Evolutionary conservation across 108 stramenopile species (phyloP), one percentile per base, ranked within the genome.

Genomic region (Discostella pseudostelligera): DNA sequence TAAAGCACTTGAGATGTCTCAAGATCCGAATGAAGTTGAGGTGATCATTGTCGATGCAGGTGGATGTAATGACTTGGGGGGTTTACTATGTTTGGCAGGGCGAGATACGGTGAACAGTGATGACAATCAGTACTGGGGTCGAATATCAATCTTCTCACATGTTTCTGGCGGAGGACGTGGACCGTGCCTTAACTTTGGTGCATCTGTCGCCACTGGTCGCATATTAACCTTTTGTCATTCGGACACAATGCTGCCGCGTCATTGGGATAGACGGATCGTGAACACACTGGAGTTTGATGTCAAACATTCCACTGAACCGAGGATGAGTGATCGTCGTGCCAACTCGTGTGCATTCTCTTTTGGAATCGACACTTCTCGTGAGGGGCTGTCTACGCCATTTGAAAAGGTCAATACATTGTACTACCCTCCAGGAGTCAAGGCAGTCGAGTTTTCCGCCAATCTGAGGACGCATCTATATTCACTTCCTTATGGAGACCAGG

Each of bases 401-500:
- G 22, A 26, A 9, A 37, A 40, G n/a, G 32, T 46, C 0, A 7
- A 25, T 12, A 32, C 40, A 20, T 19, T 36, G n/a, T 80, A 78
- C 49, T 51, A 14, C 45, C 79, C 81, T 13, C 84, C 86, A 36
- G 88, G 85, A 8, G 62, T 87, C 25, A 49, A 55, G 49, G 85
- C 88, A 13, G 78, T 85, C 21, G 84, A 84, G 69, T 61, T 62
- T 21, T 84, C 84, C 26, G 89, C 87, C 50, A 85, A 81, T 61
- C 22, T 81, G 11, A 58, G 87, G 19, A 80, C 75, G 21, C 56
- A 76, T 36, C 56, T 87, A 22, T 89, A 72, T 57, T 70, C 79
- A 17, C 74, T 92, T n/a, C 90, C 90, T 0, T 96, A 96, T 62
- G 95, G 95, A 17, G 95, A 96, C 83, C 87, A 87, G 62, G 74